Percentiles rank a stretch among this genome's conserved stretches.
Conservation (phyloP, 2,329 filamentous ascomycete genomes). For the Pleoardoris graminearum region DNA sequence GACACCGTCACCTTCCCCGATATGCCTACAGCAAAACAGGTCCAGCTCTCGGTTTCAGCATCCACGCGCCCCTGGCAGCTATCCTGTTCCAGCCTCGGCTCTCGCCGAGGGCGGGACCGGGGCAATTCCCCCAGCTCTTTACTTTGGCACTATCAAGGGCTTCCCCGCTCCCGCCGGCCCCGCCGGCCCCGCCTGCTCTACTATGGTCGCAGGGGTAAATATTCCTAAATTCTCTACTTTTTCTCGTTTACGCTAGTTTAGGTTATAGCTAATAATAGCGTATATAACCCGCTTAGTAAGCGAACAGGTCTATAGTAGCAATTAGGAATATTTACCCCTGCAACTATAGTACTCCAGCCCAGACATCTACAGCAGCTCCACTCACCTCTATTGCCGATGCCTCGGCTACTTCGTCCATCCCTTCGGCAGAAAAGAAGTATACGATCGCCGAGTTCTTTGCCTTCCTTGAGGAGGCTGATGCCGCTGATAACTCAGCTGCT, state of each 20-base stretch:
- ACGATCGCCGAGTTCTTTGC: slow-evolving; percentile 4
- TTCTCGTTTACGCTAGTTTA: too few species aligned
- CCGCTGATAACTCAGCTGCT: neutral
- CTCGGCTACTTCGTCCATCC: neutral
- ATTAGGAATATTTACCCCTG: too few species aligned
- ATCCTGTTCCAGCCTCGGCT: slow-evolving; percentile 30
- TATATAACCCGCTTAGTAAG: too few species aligned
- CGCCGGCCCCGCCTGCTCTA: too few species aligned
- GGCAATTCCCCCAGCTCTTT: slow-evolving; percentile 13
- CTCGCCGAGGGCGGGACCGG: slow-evolving; percentile 17
- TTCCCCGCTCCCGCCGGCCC: slow-evolving; percentile 10
- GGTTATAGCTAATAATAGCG: too few species aligned
- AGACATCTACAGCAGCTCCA: neutral
- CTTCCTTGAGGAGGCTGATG: slow-evolving; percentile 6
- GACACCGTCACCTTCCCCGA: slow-evolving; percentile 53
- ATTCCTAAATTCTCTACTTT: too few species aligned
- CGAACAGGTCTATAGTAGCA: too few species aligned
- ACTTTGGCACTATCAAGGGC: slow-evolving; percentile 13
- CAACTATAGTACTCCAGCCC: neutral
- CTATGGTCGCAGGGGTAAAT: too few species aligned
- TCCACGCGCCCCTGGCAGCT: slow-evolving; percentile 44
- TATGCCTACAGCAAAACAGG: slow-evolving; percentile 46
- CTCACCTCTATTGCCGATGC: neutral
- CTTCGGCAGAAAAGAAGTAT: slow-evolving; percentile 5
- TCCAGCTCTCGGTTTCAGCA: slow-evolving; percentile 48